Evolutionary conservation across 1,139 yeast genomes (phyloP).

Genomic region (Hyphopichia khmerensis): DNA sequence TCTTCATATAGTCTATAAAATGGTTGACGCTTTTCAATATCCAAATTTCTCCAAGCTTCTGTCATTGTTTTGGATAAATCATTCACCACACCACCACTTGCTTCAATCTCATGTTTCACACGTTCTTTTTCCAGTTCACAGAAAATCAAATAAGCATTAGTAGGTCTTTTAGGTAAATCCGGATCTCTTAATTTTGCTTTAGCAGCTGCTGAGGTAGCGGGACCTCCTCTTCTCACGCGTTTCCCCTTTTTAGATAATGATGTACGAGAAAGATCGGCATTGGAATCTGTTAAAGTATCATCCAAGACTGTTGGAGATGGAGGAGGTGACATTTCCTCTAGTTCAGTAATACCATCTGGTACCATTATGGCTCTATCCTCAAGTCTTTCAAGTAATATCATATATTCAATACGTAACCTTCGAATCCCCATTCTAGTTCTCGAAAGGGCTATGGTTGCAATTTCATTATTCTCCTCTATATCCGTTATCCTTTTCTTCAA

Average conservation of each 20-base stretch:
- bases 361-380: constrained; percentile 53
- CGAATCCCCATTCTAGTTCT: constrained; percentile 78
- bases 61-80: constrained; percentile 79
- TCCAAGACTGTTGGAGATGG: constrained; percentile 39
- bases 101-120: constrained; percentile 52
- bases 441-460: constrained; percentile 72
- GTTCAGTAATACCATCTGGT: constrained; percentile 30
- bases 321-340: constrained; percentile 45
- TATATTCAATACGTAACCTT: constrained; percentile 78
- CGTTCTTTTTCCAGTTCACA: constrained; percentile 85
- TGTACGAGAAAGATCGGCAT: constrained; percentile 19
- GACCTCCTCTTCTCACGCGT: constrained; percentile 18
- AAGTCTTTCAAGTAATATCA: constrained; percentile 73
- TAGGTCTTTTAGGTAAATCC: constrained; percentile 82
- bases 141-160: constrained; percentile 83
- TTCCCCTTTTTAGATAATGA: constrained; percentile 21
- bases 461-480: constrained; percentile 78
- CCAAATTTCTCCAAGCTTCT: constrained; percentile 81
- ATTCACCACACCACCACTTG: constrained; percentile 45
- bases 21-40: constrained; percentile 69
- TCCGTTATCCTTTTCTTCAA: constrained; percentile 70
- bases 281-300: constrained; percentile 24
- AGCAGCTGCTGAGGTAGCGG: constrained; percentile 5
- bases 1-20: constrained; percentile 76
- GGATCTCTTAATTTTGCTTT: constrained; percentile 57